Base-by-base conservation (phyloP, 768 basidiomycete species). In the Phaeotremella skinneri region DNA sequence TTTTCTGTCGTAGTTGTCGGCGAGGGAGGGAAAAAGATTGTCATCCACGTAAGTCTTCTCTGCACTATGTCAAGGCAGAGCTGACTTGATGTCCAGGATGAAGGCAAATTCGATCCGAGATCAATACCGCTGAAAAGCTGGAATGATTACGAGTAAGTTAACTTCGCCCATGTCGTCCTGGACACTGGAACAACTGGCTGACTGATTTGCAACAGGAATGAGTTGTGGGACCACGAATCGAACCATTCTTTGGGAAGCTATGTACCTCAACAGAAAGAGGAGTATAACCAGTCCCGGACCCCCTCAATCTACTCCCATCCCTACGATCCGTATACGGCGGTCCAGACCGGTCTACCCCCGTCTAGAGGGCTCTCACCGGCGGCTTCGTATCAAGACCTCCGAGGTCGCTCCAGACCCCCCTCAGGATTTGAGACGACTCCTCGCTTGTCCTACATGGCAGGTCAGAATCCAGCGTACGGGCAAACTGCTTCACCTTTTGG, bases 151-250 rank as follows among this genome's bases (percentile, higher is more conserved):
- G 90, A 91, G 77, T 66, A 85, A 81, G 53, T 52, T 20, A 47
- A 25, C 34, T 34, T 29, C 39, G 41, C 45, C 49, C 14, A 39
- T 37, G 17, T 14, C 45, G 14, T 34, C 55, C 42, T 41, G 49
- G 16, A 47, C n/a, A 51, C 58, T 32, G 5, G 9, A 3, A 29
- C 50, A 52, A 14, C 62, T 55, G 7, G 32, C 23, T 21, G 13
- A 34, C 55, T 32, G 23, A 37, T 14, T 41, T 23, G 54, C 47
- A 27, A 5, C 63, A 90, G 88, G 87, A 96, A 93, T 70, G 92
- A 94, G 76, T 84, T 96, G 11, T 97, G 92, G 92, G 92, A 96
- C 73, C 91, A 92, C 76, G 92, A 94, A 65, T 92, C 90, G 0
- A 93, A 93, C 69, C 91, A 94, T 77, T 91, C 90, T 61, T 90